Percentiles rank a stretch among this genome's conserved stretches.
Conservation (phyloP, 495 filamentous ascomycete species). For the Aspergillus coremiiformis region DNA sequence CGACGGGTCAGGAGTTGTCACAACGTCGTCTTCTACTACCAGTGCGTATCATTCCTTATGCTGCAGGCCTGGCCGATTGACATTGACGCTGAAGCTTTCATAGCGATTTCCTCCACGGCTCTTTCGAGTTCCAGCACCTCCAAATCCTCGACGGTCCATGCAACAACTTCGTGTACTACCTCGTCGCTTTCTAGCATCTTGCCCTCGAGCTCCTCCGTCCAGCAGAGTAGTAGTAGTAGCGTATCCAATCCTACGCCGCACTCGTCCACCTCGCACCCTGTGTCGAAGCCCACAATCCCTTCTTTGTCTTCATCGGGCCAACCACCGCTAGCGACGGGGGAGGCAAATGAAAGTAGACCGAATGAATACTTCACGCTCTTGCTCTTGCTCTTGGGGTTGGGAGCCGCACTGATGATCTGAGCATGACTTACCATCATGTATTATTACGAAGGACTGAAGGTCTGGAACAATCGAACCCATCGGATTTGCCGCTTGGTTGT, state of each 20-base stretch:
- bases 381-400: neutral
- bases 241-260: neutral
- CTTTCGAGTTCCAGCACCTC: no score
- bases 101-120: no score
- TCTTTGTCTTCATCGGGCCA: neutral
- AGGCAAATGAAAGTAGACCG: neutral
- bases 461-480: no score
- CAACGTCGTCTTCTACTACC: neutral
- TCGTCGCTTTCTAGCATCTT: no score
- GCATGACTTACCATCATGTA: neutral
- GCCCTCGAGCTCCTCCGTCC: no score
- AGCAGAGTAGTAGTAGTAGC: no score
- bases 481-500: no score
- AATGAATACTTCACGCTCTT: neutral
- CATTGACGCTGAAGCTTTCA: no score
- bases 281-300: neutral
- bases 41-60: no score
- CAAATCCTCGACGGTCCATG: no score
- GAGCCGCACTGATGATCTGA: neutral
- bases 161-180: no score
- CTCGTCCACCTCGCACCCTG: neutral
- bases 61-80: no score
- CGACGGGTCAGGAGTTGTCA: slow-evolving; percentile 16
- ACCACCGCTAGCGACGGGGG: neutral
- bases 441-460: neutral